Evolutionary conservation across 495 filamentous ascomycete genomes (phyloP).

Genomic region (Pyrenopolyporus hunteri): DNA sequence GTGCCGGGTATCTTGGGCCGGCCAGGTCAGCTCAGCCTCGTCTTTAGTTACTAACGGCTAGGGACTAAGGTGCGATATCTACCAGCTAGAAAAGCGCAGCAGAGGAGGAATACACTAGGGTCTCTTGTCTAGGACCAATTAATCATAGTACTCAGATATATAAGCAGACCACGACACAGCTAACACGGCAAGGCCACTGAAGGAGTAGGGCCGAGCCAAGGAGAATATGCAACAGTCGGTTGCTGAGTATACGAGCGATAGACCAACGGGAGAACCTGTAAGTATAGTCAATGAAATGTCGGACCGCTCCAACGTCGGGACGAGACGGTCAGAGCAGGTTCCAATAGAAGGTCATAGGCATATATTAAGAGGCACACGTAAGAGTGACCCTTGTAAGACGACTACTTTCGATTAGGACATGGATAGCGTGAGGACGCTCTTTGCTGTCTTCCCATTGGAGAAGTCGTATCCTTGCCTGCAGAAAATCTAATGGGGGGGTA

Average conservation of each 20-base stretch:
- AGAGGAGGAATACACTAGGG: not conserved
- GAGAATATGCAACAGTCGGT: not conserved
- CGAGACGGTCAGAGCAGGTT: not conserved
- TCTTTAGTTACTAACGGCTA: not conserved
- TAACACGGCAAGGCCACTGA: no score
- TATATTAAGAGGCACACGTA: slow-evolving; percentile 24
- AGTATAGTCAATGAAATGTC: slow-evolving; percentile 4
- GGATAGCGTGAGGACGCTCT: slow-evolving; percentile 7
- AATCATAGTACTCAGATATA: not conserved
- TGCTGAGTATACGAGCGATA: not conserved
- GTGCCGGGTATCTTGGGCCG: slow-evolving; percentile 1
- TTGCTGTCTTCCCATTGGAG: slow-evolving; percentile 18
- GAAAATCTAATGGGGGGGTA: slow-evolving; percentile 31
- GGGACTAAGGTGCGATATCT: not conserved
- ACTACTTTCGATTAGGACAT: slow-evolving; percentile 16
- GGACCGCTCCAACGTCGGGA: not conserved
- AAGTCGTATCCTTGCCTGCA: slow-evolving; percentile 22
- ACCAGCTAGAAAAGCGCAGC: not conserved
- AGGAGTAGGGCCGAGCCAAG: not conserved
- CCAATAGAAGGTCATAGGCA: slow-evolving; percentile 16
- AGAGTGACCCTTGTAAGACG: slow-evolving; percentile 21
- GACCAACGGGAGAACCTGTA: slow-evolving; percentile 12
- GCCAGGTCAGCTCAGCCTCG: slow-evolving; percentile 34
- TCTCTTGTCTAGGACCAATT: not conserved
- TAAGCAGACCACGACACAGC: not conserved